Evolutionary conservation across 495 filamentous ascomycete genomes (phyloP), one percentile per base, ranked within the genome.

Genomic region (Aspergillus diversus): DNA sequence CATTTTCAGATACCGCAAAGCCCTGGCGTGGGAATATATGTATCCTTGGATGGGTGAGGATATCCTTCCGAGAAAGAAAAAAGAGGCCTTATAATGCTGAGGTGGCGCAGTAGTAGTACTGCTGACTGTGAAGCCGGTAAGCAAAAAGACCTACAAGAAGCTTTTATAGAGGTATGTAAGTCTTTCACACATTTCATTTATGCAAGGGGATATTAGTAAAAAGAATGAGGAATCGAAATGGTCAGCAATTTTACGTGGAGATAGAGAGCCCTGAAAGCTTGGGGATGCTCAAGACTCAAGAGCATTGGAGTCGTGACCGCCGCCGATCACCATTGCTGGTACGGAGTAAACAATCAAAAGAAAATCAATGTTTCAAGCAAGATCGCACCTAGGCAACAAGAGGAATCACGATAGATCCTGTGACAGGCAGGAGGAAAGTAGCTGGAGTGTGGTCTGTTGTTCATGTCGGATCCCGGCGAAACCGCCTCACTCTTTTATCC

Each of bases 401-500:
- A 34, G 43, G 34, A 34, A 27, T 47, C 59, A 58, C 16, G n/a
- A 62, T 43, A 48, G 55, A 54, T 63, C 58, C 53, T 52, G 54
- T 57, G 60, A 52, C 53, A 21, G 43, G 17, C 43, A 57, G 58
- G 39, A 35, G 33, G 33, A 57, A 58, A 43, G 32, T n/a, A 50
- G 60, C 52, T 55, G 46, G 13, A 47, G 55, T 46, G 53, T 57
- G 53, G 55, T 39, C 55, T 68, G 63, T 39, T 65, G 61, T 66
- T 61, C 33, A 68, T 66, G 63, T 68, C 66, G 64, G 65, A 68
- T 66, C 58, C 62, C 64, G 64, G 64, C 59, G 55, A 71, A 64
- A 52, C 68, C 75, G 77, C 77, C 77, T 79, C 77, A 80, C 77
- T 80, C 69, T 71, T 74, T 75, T 61, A 64, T 67, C 75, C 77